Base-by-base conservation (phyloP, 805 yeast genomes). In the Yarrowia divulgata region DNA sequence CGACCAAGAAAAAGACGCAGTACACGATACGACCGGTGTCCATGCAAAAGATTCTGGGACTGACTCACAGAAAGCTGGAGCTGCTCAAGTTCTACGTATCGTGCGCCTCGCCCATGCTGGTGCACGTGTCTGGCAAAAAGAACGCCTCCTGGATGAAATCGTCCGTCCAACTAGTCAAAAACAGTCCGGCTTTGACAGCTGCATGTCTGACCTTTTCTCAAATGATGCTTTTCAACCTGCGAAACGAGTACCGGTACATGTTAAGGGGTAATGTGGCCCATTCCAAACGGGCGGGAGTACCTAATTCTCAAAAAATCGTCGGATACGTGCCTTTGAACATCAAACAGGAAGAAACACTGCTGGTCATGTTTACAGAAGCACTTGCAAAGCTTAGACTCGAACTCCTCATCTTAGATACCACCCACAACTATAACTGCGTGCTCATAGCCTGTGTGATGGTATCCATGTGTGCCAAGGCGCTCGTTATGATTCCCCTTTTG, bases 391-490 rank as follows among this genome's bases (percentile, higher is more conserved):
- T 52, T 8, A 52, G 37, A 35, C 2, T 0, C 7, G 58, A 52
- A n/a, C 58, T 52, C 3, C 5, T 35, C 29, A 19, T 6, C n/a
- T 43, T 52, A 9, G 43, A 35, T 6, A 18, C 29, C n/a, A 18
- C 58, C 10, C 16, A 52, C 14, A 52, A 52, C 58, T 37, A 52
- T 43, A 52, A 52, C 58, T 18, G 58, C 6, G 43, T 52, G 32
- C 43, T 52, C n/a, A 37, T 52, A 4, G 58, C 58, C 43, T 52
- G 58, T n/a, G 58, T 37, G 34, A 52, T 52, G 58, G 58, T 52
- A 3, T 52, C 58, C 58, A 52, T 52, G 58, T 52, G 58, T 12
- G 35, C 58, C 58, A 52, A 52, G 7, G 58, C 58, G 1, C n/a
- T 52, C 2, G n/a, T 12, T 1, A 18, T 18, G 12, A 35, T 52